Percentiles rank a stretch among this genome's conserved stretches.
Evolutionary conservation across 2,329 filamentous ascomycete genomes (phyloP).

Genomic region (Stachybotrys chartarum): DNA sequence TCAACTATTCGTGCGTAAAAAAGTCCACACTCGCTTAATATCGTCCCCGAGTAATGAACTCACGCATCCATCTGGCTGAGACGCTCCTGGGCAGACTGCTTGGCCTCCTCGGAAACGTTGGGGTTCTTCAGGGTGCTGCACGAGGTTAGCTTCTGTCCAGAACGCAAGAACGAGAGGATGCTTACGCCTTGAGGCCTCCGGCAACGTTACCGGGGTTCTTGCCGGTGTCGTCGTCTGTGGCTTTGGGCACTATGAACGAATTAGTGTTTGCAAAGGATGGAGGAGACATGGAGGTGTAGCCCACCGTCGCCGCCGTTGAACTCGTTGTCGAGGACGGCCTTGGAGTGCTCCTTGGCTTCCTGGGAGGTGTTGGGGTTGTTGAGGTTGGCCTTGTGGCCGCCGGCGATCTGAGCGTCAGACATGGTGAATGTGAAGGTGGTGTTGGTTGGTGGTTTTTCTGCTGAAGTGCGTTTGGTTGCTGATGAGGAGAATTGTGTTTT

Average conservation of each 20-base stretch:
- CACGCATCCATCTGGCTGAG: conserved; percentile 24
- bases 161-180: not conserved
- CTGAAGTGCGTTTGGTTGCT: not conserved
- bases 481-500: not conserved
- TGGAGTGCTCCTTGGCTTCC: conserved; percentile 49
- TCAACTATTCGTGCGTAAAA: no score
- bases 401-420: conserved; percentile 44
- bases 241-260: conserved; percentile 16
- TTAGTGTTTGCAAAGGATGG: not conserved
- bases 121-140: conserved; percentile 45
- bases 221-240: conserved; percentile 23
- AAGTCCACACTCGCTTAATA: no score
- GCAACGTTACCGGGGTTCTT: conserved; percentile 50
- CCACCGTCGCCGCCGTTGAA: conserved; percentile 34
- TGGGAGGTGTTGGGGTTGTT: conserved; percentile 50
- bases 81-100: conserved; percentile 45
- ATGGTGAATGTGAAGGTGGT: conserved; percentile 24
- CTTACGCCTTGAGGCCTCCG: conserved; percentile 44
- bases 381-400: conserved; percentile 52
- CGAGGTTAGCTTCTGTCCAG: not conserved
- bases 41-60: not conserved
- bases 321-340: conserved; percentile 42
- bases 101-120: conserved; percentile 48
- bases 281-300: not conserved
- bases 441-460: not conserved